A percentile compares a stretch with the other conserved stretches of the same genome.
Evolutionary conservation across 768 basidiomycete species (phyloP).

Genomic region (Amanita exitialis): DNA sequence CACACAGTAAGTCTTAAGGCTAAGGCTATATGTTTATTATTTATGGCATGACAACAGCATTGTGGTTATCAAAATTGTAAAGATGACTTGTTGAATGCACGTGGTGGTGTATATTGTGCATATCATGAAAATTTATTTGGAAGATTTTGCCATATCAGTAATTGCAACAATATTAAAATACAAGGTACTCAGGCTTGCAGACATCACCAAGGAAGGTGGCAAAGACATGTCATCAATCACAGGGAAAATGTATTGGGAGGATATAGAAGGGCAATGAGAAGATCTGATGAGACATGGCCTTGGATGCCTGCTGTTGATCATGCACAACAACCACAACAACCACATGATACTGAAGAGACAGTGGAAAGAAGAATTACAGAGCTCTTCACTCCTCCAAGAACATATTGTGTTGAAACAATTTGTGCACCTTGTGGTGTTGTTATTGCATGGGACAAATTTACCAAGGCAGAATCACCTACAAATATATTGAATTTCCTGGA

Average conservation of each 20-base stretch:
- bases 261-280: slow-evolving; percentile 7
- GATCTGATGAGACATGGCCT: too few relatives aligned
- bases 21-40: too few relatives aligned
- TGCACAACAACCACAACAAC: slow-evolving; percentile 6
- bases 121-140: too few relatives aligned
- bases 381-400: slow-evolving; percentile 11
- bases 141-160: too few relatives aligned
- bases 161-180: slow-evolving; percentile 11
- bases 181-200: slow-evolving; percentile 11
- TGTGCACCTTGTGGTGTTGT: slow-evolving; percentile 10
- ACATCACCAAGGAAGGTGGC: slow-evolving; percentile 10
- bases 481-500: too few relatives aligned
- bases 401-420: slow-evolving; percentile 20
- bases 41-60: too few relatives aligned
- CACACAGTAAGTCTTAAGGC: too few relatives aligned
- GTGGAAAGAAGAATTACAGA: slow-evolving; percentile 7
- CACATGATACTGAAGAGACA: slow-evolving; percentile 12
- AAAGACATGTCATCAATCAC: slow-evolving; percentile 6
- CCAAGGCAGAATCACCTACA: slow-evolving; percentile 16
- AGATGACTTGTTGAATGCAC: too few relatives aligned
- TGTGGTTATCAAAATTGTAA: too few relatives aligned
- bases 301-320: slow-evolving; percentile 9
- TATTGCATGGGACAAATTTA: slow-evolving; percentile 7
- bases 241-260: slow-evolving; percentile 1
- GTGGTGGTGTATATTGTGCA: too few relatives aligned